Evolutionary conservation across 805 yeast species (phyloP), one percentile per base, ranked within the genome.

Genomic region (Cyberlindnera maritima): DNA sequence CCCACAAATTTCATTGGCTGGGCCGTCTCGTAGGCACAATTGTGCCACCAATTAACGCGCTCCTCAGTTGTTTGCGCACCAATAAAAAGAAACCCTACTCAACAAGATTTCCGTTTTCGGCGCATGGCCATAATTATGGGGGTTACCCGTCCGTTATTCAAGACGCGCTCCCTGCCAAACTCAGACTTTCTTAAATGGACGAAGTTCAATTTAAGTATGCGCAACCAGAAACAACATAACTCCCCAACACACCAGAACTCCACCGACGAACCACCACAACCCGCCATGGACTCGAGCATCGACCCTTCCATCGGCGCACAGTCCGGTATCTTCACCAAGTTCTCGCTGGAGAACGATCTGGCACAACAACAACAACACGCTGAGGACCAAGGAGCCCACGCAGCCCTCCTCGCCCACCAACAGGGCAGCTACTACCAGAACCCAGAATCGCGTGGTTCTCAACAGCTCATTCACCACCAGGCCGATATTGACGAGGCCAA

Each of bases 271-370:
- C 25, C 25, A 21, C 25, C 5, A 44, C 2, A 15, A 21, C 25
- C 31, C 13, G 31, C 13, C 31, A 52, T 58, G 54, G 62, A 57
- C 35, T 37, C 54, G 15, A 50, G 45, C 31, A 57, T 60, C n/a
- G 62, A 58, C 43, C 61, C 63, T 1, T 47, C 51, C 8, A 57
- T 58, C 14, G 59, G 45, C 21, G 31, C 60, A 4, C 60, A 57
- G 26, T 12, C 49, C 2, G 53, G 50, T 7, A 42, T 52, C 38
- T 56, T 59, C 51, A 44, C 58, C 29, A 58, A 58, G 44, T 56
- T 41, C 44, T 26, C 58, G 13, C 54, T 57, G 19, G 48, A 48
- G 36, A 29, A 26, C 36, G 48, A 48, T 34, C 45, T 48, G 39
- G 41, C 37, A 15, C 25, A 15, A 19, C 39, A 31, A 19, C 39